phyloP scores from a whole-genome alignment of 345 rosid genomes.

The Hevea brasiliensis region DNA sequence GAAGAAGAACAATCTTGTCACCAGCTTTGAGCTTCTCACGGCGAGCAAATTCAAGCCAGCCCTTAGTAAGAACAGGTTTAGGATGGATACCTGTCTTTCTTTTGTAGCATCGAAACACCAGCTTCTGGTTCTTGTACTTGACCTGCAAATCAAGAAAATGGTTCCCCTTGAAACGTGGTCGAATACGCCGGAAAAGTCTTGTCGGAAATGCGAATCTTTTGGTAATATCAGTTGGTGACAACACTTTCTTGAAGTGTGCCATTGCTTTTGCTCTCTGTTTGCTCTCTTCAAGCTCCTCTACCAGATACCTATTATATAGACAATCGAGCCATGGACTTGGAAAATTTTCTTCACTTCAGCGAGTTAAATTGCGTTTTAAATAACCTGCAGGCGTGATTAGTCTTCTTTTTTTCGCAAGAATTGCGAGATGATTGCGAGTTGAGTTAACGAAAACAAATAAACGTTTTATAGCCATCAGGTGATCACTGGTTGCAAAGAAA shows the following conservation, averaged over 20 bases:
- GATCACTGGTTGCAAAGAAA: too few relatives aligned
- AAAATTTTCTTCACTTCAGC: too few relatives aligned
- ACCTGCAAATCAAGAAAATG: not conserved
- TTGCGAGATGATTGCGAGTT: too few relatives aligned
- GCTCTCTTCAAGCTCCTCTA: too few relatives aligned
- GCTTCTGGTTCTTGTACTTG: not conserved
- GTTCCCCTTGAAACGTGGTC: not conserved
- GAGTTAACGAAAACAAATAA: too few relatives aligned
- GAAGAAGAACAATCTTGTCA: not conserved
- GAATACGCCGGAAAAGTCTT: not conserved
- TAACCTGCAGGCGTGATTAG: too few relatives aligned
- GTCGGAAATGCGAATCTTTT: not conserved
- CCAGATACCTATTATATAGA: too few relatives aligned
- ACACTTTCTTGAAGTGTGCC: not conserved
- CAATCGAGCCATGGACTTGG: too few relatives aligned
- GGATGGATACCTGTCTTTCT: not conserved
- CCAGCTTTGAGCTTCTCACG: not conserved
- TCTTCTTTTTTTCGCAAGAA: too few relatives aligned
- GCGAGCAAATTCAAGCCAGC: not conserved
- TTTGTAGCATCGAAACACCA: not conserved
- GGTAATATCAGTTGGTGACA: not conserved
- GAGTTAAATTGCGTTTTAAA: too few relatives aligned
- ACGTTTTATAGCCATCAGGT: too few relatives aligned
- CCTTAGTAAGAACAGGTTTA: not conserved
- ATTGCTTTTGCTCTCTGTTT: not conserved